Evolutionary conservation across 495 filamentous ascomycete genomes (phyloP).

Genomic region (Annulohypoxylon nitens): DNA sequence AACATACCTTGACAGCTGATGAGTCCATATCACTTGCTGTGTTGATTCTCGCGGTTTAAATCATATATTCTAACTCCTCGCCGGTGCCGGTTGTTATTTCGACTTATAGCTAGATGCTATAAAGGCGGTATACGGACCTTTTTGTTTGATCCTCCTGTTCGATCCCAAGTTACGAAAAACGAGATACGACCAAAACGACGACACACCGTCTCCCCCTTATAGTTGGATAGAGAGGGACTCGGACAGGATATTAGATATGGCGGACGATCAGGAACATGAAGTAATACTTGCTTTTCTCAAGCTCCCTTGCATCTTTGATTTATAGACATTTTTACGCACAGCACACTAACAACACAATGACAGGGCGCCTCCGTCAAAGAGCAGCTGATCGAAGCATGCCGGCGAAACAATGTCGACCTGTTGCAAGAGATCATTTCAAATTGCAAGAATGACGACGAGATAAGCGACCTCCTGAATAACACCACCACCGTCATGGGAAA

Average conservation of each 20-base stretch:
- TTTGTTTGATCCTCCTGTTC: background rate
- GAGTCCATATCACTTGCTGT: background rate
- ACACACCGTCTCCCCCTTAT: background rate
- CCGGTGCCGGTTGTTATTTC: background rate
- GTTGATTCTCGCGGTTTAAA: background rate
- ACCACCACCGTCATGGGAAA: constrained; percentile 88
- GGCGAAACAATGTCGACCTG: constrained; percentile 89
- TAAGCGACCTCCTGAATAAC: constrained; percentile 82
- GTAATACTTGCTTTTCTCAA: constrained; percentile 38
- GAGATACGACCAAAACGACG: background rate
- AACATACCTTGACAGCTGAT: background rate
- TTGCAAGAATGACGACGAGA: constrained; percentile 58
- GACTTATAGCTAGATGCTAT: background rate
- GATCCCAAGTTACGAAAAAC: background rate
- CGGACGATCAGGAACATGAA: constrained; percentile 60
- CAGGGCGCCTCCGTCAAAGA: constrained; percentile 90
- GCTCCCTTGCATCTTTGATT: background rate
- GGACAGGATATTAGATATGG: constrained; percentile 53
- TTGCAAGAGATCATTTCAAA: constrained; percentile 71
- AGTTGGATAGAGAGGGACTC: constrained; percentile 9
- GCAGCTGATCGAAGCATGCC: constrained; percentile 90
- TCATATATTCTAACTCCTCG: background rate
- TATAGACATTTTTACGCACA: constrained; percentile 1
- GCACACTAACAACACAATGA: constrained; percentile 18
- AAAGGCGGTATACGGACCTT: background rate